These are phyloP conservation scores for Allium cepa DNA, from an alignment of 106 monocot species.

Conservation along the genomic window DNA sequence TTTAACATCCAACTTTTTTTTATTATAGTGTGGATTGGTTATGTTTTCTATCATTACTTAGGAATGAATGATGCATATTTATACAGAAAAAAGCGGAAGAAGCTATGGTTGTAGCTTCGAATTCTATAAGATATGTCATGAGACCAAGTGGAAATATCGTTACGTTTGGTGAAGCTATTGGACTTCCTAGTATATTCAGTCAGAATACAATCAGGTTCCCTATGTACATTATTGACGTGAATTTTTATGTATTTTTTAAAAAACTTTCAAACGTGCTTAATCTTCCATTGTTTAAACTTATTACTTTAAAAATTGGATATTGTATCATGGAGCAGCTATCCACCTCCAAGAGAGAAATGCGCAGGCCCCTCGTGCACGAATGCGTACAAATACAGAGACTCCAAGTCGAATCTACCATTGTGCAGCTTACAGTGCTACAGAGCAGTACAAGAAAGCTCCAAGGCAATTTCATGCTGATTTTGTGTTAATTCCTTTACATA, in stretches of 20 bases:
- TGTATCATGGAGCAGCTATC: conserved; percentile 42
- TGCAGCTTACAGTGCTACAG: conserved; percentile 81
- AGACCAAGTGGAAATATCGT: conserved; percentile 62
- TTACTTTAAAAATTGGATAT: not conserved
- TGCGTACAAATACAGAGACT: conserved; percentile 72
- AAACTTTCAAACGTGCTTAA: not conserved
- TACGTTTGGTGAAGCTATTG: conserved; percentile 53
- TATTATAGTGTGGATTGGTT: too few relatives aligned
- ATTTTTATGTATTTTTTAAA: too few relatives aligned
- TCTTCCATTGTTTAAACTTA: not conserved
- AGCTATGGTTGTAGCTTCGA: conserved; percentile 24
- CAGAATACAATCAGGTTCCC: too few relatives aligned
- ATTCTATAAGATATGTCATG: conserved; percentile 49
- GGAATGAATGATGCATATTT: too few relatives aligned
- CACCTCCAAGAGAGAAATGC: conserved; percentile 76
- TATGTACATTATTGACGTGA: too few relatives aligned
- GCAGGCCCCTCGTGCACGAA: conserved; percentile 66
- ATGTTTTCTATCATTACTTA: too few relatives aligned
- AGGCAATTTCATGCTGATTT: conserved; percentile 20
- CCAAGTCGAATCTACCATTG: conserved; percentile 69
- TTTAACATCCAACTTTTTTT: too few relatives aligned
- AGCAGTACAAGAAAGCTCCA: conserved; percentile 30
- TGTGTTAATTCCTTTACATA: not conserved
- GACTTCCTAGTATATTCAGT: conserved; percentile 55
- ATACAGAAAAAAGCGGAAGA: conserved; percentile 58